Base-by-base conservation (phyloP, 169 alveolate species). In the Haemoproteus tartakovskyi region DNA sequence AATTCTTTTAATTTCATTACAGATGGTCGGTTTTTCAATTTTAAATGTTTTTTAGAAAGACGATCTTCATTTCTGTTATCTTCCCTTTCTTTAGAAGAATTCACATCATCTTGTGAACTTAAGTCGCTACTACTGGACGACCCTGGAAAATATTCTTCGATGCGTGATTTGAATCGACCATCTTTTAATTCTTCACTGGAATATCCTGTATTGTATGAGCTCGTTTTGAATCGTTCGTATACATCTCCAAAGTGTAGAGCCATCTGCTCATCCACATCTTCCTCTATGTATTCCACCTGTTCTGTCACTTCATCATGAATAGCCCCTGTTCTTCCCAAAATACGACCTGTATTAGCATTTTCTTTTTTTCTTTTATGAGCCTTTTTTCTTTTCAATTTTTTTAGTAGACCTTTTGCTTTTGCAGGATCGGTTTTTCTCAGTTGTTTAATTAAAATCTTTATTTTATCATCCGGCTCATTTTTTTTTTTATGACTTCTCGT, bases 401-500 rank as follows among this genome's bases (percentile, higher is more conserved):
- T 88, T 54, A 85, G 36, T 36, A 79, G 79, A 43, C 85, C 85
- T 46, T 80, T 88, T n/a, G 91, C 91, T 38, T 85, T 59, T 24
- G 67, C 41, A 9, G 83, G 89, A 47, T 78, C 81, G 48, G 52
- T 79, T 78, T 78, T 88, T 48, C 93, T 78, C 22, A 88, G 64
- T 36, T 54, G 84, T 56, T 81, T 85, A 11, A 88, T 30, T n/a
- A n/a, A n/a, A n/a, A n/a, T n/a, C n/a, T n/a, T n/a, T n/a, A n/a
- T n/a, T n/a, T n/a, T n/a, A n/a, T n/a, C n/a, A n/a, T n/a, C n/a
- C n/a, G n/a, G n/a, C n/a, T n/a, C n/a, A n/a, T n/a, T n/a, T n/a
- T n/a, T n/a, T n/a, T n/a, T n/a, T n/a, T n/a, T n/a, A n/a, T n/a
- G n/a, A n/a, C n/a, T n/a, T n/a, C n/a, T n/a, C n/a, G n/a, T n/a